A percentile compares a stretch with the other conserved stretches of the same genome.
phyloP scores from a whole-genome alignment of 192 early-diverging fungal species.

The Podila epicladia region DNA sequence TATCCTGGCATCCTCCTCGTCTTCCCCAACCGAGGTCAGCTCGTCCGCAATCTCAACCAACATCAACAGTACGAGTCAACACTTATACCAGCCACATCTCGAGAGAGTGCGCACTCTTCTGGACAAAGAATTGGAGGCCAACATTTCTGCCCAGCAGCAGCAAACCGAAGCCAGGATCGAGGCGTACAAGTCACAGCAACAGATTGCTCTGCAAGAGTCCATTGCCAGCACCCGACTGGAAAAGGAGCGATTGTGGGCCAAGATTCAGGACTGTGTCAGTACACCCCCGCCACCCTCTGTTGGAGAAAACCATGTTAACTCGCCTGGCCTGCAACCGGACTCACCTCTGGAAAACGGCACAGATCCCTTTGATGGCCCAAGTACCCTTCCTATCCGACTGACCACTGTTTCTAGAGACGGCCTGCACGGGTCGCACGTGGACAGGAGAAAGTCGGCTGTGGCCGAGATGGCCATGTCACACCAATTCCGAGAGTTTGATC shows the following conservation, averaged over 20 bases:
- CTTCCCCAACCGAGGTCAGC: background rate
- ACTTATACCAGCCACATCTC: constrained; percentile 30
- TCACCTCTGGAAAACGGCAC: constrained; percentile 9
- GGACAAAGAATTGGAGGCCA: constrained; percentile 40
- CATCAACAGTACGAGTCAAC: constrained; percentile 4
- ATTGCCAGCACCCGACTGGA: constrained; percentile 29
- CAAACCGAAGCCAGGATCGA: constrained; percentile 44
- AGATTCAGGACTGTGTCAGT: constrained; percentile 24
- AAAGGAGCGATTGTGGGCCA: constrained; percentile 36
- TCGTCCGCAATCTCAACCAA: background rate
- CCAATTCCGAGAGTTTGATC: constrained; percentile 46
- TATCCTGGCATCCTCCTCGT: constrained; percentile 6
- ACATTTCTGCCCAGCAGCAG: constrained; percentile 35
- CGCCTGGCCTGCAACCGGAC: background rate
- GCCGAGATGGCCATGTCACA: constrained; percentile 38
- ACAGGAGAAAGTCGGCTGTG: constrained; percentile 23
- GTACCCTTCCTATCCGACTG: constrained; percentile 36
- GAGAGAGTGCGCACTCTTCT: constrained; percentile 29
- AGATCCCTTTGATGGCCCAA: constrained; percentile 25
- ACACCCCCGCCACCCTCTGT: constrained; percentile 8
- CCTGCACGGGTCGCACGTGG: constrained; percentile 20
- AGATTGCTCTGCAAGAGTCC: constrained; percentile 23
- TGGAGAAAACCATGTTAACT: background rate
- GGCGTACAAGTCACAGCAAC: constrained; percentile 47
- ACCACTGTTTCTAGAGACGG: constrained; percentile 27